Base-by-base conservation (phyloP, 441 rosid species). In the Pelargonium australe region DNA sequence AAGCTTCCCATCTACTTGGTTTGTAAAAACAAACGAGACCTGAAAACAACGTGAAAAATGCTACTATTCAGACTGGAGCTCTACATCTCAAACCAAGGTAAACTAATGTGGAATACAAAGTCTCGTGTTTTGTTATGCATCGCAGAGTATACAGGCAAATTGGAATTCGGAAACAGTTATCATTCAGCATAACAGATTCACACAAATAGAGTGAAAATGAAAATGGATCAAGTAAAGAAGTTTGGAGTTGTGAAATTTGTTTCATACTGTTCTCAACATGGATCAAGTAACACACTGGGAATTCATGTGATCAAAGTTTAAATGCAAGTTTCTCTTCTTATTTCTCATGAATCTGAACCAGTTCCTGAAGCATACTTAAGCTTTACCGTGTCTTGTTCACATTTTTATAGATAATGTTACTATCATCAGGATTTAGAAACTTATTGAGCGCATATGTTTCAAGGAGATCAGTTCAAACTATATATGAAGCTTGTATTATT, bases 1-100 rank as follows among this genome's bases (percentile, higher is more conserved):
- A 44, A 91, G 96, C 81, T 91, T 91, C 77, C 97, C 96, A 67
- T 86, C 99, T 60, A 95, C 87, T 74, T 95, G 97, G 78, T 95
- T 91, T 12, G 96, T 87, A 85, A 95, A 91, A 65, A 90, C 90
- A 65, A 88, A 95, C 25, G 94, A 78, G 61, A 91, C 92, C 99
- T 94, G 90, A 81, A 81, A 77, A 73, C 58, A 61, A 69, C 51
- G 61, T 43, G 51, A 63, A 45, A 64, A 25, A 58, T 58, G 63
- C 28, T 9, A 58, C 13, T 0, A 58, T 58, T 20, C 13, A 58
- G 23, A 55, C 20, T 55, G 1, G 61, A 55, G 23, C 17, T 55
- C 61, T 16, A 16, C 5, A 34, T 58, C 31, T 58, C 5, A 19
- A 58, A 58, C 3, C 23, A 11, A 19, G 31, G 10, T 7, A 57